phyloP scores from a whole-genome alignment of 495 filamentous ascomycete genomes.

The Neurospora discreta region DNA sequence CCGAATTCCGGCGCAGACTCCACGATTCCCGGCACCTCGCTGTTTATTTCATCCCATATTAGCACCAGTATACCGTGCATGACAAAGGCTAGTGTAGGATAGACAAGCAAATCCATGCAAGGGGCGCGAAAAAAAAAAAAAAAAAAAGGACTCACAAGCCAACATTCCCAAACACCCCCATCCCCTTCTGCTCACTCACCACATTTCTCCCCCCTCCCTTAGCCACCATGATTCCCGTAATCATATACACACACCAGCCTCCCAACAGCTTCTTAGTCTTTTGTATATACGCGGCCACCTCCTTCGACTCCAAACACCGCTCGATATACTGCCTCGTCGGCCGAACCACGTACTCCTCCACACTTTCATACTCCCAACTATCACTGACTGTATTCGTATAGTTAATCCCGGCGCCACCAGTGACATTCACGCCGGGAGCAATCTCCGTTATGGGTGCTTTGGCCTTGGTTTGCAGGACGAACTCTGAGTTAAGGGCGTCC shows the following conservation, averaged over 20 bases:
- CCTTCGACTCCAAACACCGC: not conserved
- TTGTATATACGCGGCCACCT: not conserved
- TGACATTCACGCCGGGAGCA: not conserved
- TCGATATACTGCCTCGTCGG: not conserved
- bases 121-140: no score
- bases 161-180: no score
- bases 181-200: no score
- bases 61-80: no score
- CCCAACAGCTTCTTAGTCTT: not conserved
- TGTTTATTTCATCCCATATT: not conserved
- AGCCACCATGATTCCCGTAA: slow-evolving; percentile 6
- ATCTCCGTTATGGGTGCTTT: not conserved
- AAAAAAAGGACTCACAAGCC: no score
- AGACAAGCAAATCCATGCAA: no score
- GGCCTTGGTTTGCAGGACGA: not conserved
- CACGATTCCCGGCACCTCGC: not conserved
- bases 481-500: not conserved
- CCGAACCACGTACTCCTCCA: slow-evolving; percentile 4
- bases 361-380: not conserved
- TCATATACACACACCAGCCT: slow-evolving; percentile 1
- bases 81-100: no score
- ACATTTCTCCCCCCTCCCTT: not conserved
- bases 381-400: not conserved
- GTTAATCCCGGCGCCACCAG: not conserved
- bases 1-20: not conserved